Conservation (phyloP, 192 early-diverging fungal species). For the Backusella morwellensis region DNA sequence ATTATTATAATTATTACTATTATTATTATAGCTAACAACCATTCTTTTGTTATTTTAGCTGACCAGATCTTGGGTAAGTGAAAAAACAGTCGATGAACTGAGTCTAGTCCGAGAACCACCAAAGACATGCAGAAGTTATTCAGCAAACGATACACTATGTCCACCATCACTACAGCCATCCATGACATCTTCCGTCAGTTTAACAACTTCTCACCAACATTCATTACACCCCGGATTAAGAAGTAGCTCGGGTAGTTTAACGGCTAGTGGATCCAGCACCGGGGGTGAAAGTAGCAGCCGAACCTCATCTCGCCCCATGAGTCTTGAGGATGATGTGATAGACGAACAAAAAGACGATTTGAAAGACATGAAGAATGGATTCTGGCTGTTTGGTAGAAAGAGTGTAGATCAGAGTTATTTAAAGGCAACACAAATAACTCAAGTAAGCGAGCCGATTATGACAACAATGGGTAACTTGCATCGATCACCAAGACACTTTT, state of each 20-base stretch:
- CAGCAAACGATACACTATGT: background rate
- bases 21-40: background rate
- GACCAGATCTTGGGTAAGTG: conserved; percentile 63
- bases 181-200: background rate
- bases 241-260: conserved; percentile 16
- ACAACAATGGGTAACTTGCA: background rate
- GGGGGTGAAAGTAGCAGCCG: conserved; percentile 23
- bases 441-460: background rate
- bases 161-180: background rate
- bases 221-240: background rate
- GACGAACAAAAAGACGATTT: background rate
- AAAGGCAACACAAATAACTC: background rate
- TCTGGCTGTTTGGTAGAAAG: conserved; percentile 22
- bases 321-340: conserved; percentile 15
- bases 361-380: conserved; percentile 2
- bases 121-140: conserved; percentile 1
- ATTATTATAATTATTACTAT: background rate
- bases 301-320: conserved; percentile 23
- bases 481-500: conserved; percentile 13
- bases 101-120: conserved; percentile 64
- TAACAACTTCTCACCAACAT: background rate
- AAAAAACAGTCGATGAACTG: conserved; percentile 75
- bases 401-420: background rate
- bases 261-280: conserved; percentile 15
- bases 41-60: conserved; percentile 23